A percentile compares a stretch with the other conserved stretches of the same genome.
Evolutionary conservation across 2,329 filamentous ascomycete genomes (phyloP).

Genomic region (Botrytis porri): DNA sequence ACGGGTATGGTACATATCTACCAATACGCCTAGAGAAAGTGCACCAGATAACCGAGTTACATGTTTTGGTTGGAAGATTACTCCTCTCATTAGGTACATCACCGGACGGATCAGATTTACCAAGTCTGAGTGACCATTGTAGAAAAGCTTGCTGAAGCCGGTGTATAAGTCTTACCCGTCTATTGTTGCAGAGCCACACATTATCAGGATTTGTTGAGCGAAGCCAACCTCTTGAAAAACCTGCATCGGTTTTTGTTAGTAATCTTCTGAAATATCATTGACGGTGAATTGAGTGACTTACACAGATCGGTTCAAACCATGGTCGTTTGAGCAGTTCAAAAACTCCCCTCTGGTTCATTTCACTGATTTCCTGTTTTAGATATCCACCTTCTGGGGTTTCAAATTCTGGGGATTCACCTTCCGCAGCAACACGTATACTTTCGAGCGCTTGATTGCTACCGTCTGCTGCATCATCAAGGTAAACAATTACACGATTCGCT

Average conservation of each 20-base stretch:
- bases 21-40: not conserved
- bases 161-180: not conserved
- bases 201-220: conserved; percentile 3
- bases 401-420: too few relatives aligned
- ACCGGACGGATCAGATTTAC: not conserved
- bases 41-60: not conserved
- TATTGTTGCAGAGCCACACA: not conserved
- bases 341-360: not conserved
- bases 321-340: conserved; percentile 12
- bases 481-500: conserved; percentile 24
- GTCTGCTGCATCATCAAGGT: conserved; percentile 20
- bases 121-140: not conserved
- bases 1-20: not conserved
- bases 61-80: not conserved
- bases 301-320: conserved; percentile 24
- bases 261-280: not conserved
- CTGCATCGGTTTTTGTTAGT: not conserved
- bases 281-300: conserved; percentile 2
- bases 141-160: not conserved
- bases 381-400: not conserved
- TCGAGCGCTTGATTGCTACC: conserved; percentile 17
- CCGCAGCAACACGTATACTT: conserved; percentile 11
- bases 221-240: not conserved
- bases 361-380: not conserved
- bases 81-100: not conserved